These are phyloP conservation scores for Pseudozyma pruni DNA, from an alignment of 1,284 basidiomycete genomes.

Conservation along the genomic window DNA sequence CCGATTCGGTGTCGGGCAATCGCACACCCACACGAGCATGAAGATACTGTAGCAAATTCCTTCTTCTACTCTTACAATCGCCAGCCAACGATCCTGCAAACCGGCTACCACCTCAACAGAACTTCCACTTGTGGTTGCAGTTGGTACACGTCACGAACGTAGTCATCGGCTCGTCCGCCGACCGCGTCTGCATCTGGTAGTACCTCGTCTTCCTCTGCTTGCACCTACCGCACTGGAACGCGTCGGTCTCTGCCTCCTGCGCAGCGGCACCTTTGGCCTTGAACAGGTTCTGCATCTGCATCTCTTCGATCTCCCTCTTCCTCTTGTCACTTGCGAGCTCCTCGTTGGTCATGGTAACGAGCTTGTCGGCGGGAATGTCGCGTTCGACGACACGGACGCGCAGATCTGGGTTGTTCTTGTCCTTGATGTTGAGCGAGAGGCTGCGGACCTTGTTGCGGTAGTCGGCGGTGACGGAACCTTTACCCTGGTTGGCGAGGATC, in stretches of 20 bases:
- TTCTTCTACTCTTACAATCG: too few relatives aligned
- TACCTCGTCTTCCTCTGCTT: slow-evolving; percentile 65
- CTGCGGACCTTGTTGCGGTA: slow-evolving; percentile 87
- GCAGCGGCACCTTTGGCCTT: slow-evolving; percentile 90
- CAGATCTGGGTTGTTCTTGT: slow-evolving; percentile 89
- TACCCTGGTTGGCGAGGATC: slow-evolving; percentile 58
- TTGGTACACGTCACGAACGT: slow-evolving; percentile 65
- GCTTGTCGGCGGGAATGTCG: slow-evolving; percentile 76
- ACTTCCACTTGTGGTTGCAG: slow-evolving; percentile 67
- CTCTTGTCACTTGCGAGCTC: slow-evolving; percentile 96
- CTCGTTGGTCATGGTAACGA: slow-evolving; percentile 84
- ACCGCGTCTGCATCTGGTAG: slow-evolving; percentile 67
- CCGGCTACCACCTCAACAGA: slow-evolving; percentile 54
- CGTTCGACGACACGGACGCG: slow-evolving; percentile 86
- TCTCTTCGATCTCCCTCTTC: slow-evolving; percentile 80
- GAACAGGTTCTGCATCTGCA: slow-evolving; percentile 77
- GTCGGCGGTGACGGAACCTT: slow-evolving; percentile 54
- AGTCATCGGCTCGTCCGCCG: slow-evolving; percentile 67
- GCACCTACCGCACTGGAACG: slow-evolving; percentile 96
- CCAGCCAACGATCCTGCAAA: too few relatives aligned
- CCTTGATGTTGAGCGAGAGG: slow-evolving; percentile 92
- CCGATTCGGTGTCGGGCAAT: too few relatives aligned
- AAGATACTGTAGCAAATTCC: too few relatives aligned
- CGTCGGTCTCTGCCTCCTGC: slow-evolving; percentile 87
- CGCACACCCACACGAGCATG: too few relatives aligned